Evolutionary conservation across 441 rosid species (phyloP).

Genomic region (Gossypium davidsonii): DNA sequence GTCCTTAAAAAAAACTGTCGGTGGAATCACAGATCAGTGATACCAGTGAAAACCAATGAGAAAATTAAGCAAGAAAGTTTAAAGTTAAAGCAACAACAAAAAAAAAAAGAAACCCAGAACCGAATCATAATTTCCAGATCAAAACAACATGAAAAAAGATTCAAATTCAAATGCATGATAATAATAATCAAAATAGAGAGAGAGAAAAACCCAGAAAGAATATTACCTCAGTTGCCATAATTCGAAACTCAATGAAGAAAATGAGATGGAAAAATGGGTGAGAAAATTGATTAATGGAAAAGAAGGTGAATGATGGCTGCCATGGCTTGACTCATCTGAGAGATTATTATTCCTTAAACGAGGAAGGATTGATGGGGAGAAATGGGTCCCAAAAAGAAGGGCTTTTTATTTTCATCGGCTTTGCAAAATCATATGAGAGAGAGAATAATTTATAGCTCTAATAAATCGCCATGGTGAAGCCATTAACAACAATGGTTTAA

Average conservation of each 20-base stretch:
- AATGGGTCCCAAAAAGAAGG: conserved; percentile 24
- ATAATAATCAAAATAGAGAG: background rate
- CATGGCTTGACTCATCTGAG: background rate
- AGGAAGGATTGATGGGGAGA: background rate
- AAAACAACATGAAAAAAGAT: background rate
- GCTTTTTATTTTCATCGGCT: conserved; percentile 1
- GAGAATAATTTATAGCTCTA: background rate
- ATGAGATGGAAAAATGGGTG: background rate
- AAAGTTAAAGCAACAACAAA: background rate
- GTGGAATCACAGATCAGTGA: background rate
- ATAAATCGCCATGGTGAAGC: conserved; percentile 8
- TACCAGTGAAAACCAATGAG: background rate
- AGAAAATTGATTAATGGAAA: conserved; percentile 10
- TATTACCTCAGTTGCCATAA: conserved; percentile 38
- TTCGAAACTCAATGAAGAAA: background rate
- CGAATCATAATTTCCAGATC: background rate
- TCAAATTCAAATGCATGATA: no score
- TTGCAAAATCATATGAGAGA: conserved; percentile 12
- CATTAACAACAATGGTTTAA: conserved; percentile 7
- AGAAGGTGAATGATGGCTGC: background rate
- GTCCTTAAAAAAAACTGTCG: background rate
- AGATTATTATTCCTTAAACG: conserved; percentile 20
- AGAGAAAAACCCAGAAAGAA: no score
- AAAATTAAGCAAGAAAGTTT: background rate
- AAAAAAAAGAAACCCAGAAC: background rate